These are phyloP conservation scores for Bullera alba DNA, from an alignment of 768 basidiomycete genomes.

Conservation along the genomic window DNA sequence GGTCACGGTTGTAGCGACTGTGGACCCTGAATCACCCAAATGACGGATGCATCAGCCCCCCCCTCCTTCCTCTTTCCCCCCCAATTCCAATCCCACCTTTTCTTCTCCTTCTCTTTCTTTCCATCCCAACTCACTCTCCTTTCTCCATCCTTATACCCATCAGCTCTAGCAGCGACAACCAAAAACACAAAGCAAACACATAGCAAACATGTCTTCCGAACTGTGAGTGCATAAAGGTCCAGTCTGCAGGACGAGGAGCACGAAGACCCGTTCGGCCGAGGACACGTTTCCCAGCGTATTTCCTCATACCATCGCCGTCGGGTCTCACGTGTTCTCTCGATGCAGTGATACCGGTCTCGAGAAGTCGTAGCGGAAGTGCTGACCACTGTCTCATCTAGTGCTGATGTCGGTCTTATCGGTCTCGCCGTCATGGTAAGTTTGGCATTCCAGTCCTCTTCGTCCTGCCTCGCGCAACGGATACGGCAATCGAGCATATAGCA, in stretches of 20 bases:
- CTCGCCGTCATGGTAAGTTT: conserved; percentile 88
- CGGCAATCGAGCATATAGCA: no score
- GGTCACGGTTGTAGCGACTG: no score
- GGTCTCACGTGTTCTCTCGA: neutral
- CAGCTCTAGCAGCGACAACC: neutral
- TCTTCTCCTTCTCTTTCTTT: conserved; percentile 4
- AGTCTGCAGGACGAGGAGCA: neutral
- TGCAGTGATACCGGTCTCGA: neutral
- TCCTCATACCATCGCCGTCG: no score
- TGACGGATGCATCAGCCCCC: no score
- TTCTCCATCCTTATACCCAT: neutral
- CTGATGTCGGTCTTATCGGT: conserved; percentile 97
- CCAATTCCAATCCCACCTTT: conserved; percentile 6
- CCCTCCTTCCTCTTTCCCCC: neutral
- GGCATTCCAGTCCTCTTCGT: no score
- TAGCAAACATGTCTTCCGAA: conserved; percentile 33
- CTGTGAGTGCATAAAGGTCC: conserved; percentile 20
- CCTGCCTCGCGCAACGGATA: neutral
- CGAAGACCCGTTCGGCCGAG: neutral
- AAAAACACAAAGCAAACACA: neutral
- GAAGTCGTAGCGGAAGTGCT: neutral
- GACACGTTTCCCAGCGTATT: neutral
- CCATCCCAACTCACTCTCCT: neutral
- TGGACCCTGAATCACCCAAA: no score
- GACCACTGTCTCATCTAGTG: conserved; percentile 51